Conservation (phyloP, 2,329 filamentous ascomycete genomes). For the Grosmannia serpens region DNA sequence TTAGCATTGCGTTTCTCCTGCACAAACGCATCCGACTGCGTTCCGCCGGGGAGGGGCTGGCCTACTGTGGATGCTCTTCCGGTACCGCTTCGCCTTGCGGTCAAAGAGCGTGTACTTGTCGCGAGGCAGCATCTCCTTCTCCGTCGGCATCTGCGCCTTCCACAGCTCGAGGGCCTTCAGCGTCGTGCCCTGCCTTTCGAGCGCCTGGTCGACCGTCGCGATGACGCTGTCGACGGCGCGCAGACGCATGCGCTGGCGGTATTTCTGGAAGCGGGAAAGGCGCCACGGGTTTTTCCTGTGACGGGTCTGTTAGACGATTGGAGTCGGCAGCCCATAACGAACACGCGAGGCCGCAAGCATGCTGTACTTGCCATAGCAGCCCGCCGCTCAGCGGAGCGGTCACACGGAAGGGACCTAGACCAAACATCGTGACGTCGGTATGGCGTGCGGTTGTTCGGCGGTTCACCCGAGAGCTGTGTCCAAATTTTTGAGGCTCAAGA, state of each 20-base stretch:
- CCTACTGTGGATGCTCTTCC: conserved; percentile 96
- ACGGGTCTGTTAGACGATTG: background rate
- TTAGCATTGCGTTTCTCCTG: background rate
- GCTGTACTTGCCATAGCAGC: conserved; percentile 57
- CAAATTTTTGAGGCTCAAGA: background rate
- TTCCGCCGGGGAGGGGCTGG: background rate
- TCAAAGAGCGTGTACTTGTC: conserved; percentile 99
- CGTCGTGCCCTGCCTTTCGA: conserved; percentile 60
- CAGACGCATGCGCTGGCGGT: conserved; percentile 71
- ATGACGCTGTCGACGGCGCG: conserved; percentile 82
- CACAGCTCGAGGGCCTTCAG: conserved; percentile 74
- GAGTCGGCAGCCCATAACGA: background rate
- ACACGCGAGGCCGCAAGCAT: background rate
- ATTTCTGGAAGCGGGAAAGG: conserved; percentile 83
- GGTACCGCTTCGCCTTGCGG: conserved; percentile 86
- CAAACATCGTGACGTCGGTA: conserved; percentile 53
- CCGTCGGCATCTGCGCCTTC: conserved; percentile 92
- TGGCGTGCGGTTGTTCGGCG: background rate
- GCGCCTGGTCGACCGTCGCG: conserved; percentile 65
- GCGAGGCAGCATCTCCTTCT: conserved; percentile 87
- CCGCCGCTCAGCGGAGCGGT: conserved; percentile 67
- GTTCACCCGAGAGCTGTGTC: no score
- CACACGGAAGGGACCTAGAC: conserved; percentile 68
- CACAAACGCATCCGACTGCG: background rate
- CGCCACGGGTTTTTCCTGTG: conserved; percentile 90